A percentile compares a stretch with the other conserved stretches of the same genome.
Evolutionary conservation across 495 filamentous ascomycete genomes (phyloP).

Genomic region (Aspergillus wentii): DNA sequence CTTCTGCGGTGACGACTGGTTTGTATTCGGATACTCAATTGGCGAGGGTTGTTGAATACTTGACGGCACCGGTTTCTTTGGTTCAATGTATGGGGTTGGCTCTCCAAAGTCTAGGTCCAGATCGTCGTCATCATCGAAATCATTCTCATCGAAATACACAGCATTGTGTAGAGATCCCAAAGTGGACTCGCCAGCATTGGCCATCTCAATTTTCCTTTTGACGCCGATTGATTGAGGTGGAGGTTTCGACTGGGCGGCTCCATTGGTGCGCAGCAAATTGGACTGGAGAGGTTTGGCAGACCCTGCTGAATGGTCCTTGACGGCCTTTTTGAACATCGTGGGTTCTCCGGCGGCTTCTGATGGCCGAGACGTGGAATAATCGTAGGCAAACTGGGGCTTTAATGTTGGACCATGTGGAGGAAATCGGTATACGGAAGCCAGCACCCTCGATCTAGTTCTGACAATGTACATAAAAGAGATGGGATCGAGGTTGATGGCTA

Average conservation of each 20-base stretch:
- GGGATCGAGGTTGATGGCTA: not conserved
- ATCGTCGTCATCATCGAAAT: slow-evolving; percentile 50
- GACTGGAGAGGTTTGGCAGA: slow-evolving; percentile 34
- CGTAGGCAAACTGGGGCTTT: slow-evolving; percentile 14
- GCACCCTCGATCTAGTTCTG: slow-evolving; percentile 9
- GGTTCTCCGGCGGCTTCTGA: slow-evolving; percentile 10
- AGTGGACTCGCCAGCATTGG: slow-evolving; percentile 22
- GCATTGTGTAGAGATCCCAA: slow-evolving; percentile 39
- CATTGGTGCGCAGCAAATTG: slow-evolving; percentile 22
- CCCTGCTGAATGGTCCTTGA: slow-evolving; percentile 33
- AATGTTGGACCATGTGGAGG: slow-evolving; percentile 18
- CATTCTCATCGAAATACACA: slow-evolving; percentile 51
- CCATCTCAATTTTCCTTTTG: slow-evolving; percentile 43
- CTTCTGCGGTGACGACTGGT: slow-evolving; percentile 1
- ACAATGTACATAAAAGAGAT: slow-evolving; percentile 31
- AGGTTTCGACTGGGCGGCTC: slow-evolving; percentile 13
- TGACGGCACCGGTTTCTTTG: slow-evolving; percentile 10
- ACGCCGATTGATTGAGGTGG: slow-evolving; percentile 26
- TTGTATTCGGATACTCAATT: slow-evolving; percentile 20
- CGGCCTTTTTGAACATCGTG: slow-evolving; percentile 42
- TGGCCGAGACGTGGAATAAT: slow-evolving; percentile 22
- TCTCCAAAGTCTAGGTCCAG: slow-evolving; percentile 42
- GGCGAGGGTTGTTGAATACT: slow-evolving; percentile 14
- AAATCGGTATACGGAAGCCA: slow-evolving; percentile 15
- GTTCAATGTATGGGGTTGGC: slow-evolving; percentile 25